Evolutionary conservation across 1,139 yeast genomes (phyloP), one percentile per base, ranked within the genome.

Genomic region (Yamadazyma atmosphaerica): DNA sequence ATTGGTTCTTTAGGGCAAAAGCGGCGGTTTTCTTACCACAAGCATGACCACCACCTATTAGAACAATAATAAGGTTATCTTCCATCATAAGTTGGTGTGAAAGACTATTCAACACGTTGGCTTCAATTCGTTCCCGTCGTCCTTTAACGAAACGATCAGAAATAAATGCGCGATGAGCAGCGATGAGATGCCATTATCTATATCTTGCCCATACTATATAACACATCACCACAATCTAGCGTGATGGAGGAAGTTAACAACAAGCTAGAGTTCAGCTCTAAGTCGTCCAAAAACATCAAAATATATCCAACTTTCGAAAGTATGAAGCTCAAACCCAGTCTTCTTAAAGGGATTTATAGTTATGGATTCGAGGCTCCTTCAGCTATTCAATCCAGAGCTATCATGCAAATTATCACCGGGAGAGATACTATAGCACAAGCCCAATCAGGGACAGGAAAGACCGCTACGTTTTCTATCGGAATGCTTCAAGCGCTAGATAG

Each of bases 391-490:
- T 86, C 95, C 32, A 73, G 98, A 51, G 98, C 97, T 25, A 92
- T 92, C 41, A 77, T 86, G 66, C 98, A 90, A 56, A 89, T 90
- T 46, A 88, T 90, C 38, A 77, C 83, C 37, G 98, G 97, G 4
- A 77, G 83, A 52, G 98, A 92, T 60, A 86, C 92, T 2, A 87
- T 92, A 44, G 98, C 98, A 16, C 98, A 92, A 63, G 97, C 98
- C 9, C 98, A 92, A 60, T 87, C 96, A 4, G 98, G 98, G 45
- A 92, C 98, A 1, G 98, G 98, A 56, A 92, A 92, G 61, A 92
- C 98, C 0, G 98, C 98, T 15, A 92, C 98, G 0, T 92, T 92
- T 60, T 77, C 96, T 12, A 88, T 92, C 41, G 96, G 96, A 9
- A 84, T 87, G 83, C 68, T 92, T 39, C 89, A 90, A 59, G 88